Evolutionary conservation across 176 grass and related monocot species (phyloP).

Genomic region (Rhipidocladum racemiflorum): DNA sequence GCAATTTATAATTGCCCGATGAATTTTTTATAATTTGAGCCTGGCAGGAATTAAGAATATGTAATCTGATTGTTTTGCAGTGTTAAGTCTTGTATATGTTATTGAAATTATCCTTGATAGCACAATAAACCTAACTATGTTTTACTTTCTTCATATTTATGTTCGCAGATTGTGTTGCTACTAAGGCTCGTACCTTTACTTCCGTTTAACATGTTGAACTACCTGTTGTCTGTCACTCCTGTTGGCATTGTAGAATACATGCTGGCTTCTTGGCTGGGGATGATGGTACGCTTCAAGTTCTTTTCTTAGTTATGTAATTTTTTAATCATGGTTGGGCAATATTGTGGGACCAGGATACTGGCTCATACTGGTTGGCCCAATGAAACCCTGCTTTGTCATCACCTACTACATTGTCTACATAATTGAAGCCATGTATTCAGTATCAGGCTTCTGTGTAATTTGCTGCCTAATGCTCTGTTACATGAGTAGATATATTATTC

Average conservation of each 20-base stretch:
- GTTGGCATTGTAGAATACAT: slow-evolving; percentile 97
- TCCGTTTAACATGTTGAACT: slow-evolving; percentile 99
- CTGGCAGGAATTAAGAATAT: neutral
- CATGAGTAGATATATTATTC: neutral
- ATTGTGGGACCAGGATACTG: neutral
- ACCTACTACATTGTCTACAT: neutral
- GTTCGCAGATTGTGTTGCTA: slow-evolving; percentile 77
- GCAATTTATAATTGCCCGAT: neutral
- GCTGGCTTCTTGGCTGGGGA: slow-evolving; percentile 96
- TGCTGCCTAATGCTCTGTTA: neutral
- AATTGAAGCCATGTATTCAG: neutral
- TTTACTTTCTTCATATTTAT: slow-evolving; percentile 20
- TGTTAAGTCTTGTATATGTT: neutral
- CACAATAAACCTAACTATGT: slow-evolving; percentile 14
- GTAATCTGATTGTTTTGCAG: neutral
- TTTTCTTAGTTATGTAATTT: slow-evolving; percentile 12
- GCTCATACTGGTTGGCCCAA: neutral
- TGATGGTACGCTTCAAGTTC: slow-evolving; percentile 77
- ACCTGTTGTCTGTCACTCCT: slow-evolving; percentile 97
- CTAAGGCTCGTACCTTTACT: slow-evolving; percentile 94
- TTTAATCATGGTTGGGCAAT: neutral
- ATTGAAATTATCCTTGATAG: neutral
- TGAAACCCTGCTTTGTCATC: neutral
- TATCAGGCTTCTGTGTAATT: slow-evolving; percentile 4
- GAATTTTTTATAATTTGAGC: neutral